These are phyloP conservation scores for Monilinia fructigena DNA, from an alignment of 2,329 filamentous ascomycete genomes.

Conservation along the genomic window DNA sequence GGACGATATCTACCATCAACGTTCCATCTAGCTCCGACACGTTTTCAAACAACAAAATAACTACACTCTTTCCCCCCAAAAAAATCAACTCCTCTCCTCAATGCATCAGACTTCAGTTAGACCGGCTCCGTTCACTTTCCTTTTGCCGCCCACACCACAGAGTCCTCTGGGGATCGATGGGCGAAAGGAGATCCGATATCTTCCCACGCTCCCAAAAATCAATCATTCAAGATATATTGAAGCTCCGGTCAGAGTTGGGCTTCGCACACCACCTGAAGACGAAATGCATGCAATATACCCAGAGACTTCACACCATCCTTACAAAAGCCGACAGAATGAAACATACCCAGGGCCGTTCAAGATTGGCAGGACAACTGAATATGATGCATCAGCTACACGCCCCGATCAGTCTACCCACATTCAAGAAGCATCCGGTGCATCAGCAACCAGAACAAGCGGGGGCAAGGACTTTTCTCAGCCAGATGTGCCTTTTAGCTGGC, in stretches of 20 bases:
- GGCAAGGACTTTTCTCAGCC: neutral
- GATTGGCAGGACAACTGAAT: neutral
- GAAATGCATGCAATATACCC: conserved; percentile 54
- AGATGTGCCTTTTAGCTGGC: neutral
- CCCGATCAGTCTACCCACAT: conserved; percentile 29
- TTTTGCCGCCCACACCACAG: conserved; percentile 29
- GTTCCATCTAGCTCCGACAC: neutral
- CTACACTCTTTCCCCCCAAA: neutral
- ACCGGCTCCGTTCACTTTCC: conserved; percentile 38
- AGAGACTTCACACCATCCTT: conserved; percentile 47
- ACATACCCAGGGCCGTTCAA: conserved; percentile 29
- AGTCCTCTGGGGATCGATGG: conserved; percentile 29
- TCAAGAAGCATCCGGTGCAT: conserved; percentile 25
- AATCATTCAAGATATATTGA: conserved; percentile 31
- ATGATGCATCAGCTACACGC: conserved; percentile 14
- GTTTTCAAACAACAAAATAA: conserved; percentile 11
- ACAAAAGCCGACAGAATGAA: conserved; percentile 46
- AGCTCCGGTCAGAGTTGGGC: conserved; percentile 42
- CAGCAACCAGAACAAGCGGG: neutral
- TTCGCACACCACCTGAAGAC: conserved; percentile 53
- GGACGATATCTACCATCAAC: neutral
- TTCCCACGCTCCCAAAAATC: conserved; percentile 27
- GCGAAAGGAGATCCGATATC: conserved; percentile 29
- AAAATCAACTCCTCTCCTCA: neutral
- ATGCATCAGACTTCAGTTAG: conserved; percentile 40